Percentiles rank a stretch among this genome's conserved stretches.
These are phyloP conservation scores for Fusarium mundagurra DNA, from an alignment of 2,329 filamentous ascomycete genomes.

Conservation along the genomic window DNA sequence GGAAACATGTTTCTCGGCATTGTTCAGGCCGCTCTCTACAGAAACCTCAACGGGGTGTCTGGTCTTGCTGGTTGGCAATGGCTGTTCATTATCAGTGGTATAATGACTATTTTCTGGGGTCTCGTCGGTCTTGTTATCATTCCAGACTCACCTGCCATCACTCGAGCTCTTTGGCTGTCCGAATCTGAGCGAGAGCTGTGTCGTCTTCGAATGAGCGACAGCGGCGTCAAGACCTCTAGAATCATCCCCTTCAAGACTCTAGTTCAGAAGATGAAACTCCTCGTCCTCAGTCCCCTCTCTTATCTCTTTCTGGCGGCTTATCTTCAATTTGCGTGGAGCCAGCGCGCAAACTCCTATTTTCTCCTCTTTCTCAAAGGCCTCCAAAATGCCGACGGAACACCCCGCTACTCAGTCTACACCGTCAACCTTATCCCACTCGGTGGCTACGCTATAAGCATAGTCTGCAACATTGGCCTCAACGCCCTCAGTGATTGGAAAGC, in stretches of 20 bases:
- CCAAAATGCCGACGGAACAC: slow-evolving; percentile 13
- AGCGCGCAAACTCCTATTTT: slow-evolving; percentile 48
- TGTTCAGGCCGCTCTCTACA: slow-evolving; percentile 34
- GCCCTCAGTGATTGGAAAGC: slow-evolving; percentile 58
- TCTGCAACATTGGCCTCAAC: slow-evolving; percentile 64
- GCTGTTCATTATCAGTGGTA: slow-evolving; percentile 34
- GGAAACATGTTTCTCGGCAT: slow-evolving; percentile 42
- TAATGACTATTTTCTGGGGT: slow-evolving; percentile 37
- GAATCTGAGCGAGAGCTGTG: slow-evolving; percentile 21
- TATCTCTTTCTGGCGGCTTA: slow-evolving; percentile 49
- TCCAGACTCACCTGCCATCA: slow-evolving; percentile 36
- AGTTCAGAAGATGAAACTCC: slow-evolving; percentile 26
- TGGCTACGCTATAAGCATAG: slow-evolving; percentile 51
- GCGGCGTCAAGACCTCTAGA: slow-evolving; percentile 28
- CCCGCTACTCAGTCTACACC: slow-evolving; percentile 49
- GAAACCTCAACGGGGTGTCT: slow-evolving; percentile 30
- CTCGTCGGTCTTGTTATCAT: slow-evolving; percentile 32
- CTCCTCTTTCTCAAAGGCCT: slow-evolving; percentile 48
- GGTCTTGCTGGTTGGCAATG: slow-evolving; percentile 40
- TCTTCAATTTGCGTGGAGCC: slow-evolving; percentile 48
- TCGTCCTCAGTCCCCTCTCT: slow-evolving; percentile 20
- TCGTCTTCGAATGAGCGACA: slow-evolving; percentile 28
- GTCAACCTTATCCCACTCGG: slow-evolving; percentile 63
- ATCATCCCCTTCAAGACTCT: slow-evolving; percentile 32
- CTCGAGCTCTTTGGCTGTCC: slow-evolving; percentile 24